These are phyloP conservation scores for Kitagawia praeruptora DNA, from an alignment of 129 eudicot species.

Conservation along the genomic window DNA sequence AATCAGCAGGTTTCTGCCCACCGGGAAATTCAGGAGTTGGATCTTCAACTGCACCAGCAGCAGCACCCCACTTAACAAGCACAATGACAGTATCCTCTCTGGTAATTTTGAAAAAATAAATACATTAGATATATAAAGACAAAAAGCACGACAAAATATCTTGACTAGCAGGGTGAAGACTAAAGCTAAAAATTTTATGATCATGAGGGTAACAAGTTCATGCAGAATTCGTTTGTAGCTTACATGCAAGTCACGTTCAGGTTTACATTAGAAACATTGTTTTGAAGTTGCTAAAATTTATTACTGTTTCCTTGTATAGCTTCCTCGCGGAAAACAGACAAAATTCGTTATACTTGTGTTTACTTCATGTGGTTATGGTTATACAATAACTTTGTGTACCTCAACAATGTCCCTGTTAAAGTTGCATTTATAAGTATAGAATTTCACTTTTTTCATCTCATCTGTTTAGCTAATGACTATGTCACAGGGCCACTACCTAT, in stretches of 20 bases:
- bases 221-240: not conserved
- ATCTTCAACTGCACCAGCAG: slow-evolving; percentile 29
- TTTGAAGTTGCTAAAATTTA: not conserved
- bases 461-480: not conserved
- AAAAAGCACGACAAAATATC: not conserved
- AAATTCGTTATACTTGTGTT: not conserved
- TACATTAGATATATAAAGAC: not conserved
- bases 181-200: not conserved
- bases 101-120: not conserved
- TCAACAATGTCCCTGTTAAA: not conserved
- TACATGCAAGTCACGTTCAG: not conserved
- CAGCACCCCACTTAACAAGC: slow-evolving; percentile 24
- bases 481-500: not conserved
- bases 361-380: not conserved
- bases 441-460: not conserved
- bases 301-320: not conserved
- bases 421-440: not conserved
- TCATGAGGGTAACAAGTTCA: not conserved
- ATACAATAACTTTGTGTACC: not conserved
- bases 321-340: not conserved
- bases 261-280: not conserved
- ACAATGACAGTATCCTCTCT: slow-evolving; percentile 31
- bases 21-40: slow-evolving; percentile 25
- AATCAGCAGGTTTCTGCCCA: slow-evolving; percentile 33
- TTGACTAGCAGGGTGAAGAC: not conserved